Conservation (phyloP, 2,329 filamentous ascomycete species). For the Mollisia scopiformis region DNA sequence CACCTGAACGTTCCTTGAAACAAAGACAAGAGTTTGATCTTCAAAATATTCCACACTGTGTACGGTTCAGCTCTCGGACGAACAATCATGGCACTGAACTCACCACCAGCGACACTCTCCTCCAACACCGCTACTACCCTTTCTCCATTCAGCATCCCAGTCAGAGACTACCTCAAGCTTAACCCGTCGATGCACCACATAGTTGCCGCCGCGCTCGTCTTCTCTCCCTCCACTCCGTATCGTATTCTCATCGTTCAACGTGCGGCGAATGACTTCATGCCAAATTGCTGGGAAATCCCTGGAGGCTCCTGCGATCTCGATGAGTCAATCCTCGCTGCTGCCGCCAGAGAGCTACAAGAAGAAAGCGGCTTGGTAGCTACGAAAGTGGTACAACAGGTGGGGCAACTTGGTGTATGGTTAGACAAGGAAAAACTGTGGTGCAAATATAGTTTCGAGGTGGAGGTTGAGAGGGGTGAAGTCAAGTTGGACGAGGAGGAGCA, state of each 20-base stretch:
- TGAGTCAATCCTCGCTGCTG: conserved; percentile 11
- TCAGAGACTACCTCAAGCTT: conserved; percentile 9
- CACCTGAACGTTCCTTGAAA: no score
- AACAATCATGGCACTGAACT: conserved; percentile 7
- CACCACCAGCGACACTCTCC: conserved; percentile 8
- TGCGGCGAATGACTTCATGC: conserved; percentile 10
- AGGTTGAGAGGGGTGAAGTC: conserved; percentile 11
- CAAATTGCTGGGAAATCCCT: conserved; percentile 18
- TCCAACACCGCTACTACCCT: conserved; percentile 8
- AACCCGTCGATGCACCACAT: conserved; percentile 9
- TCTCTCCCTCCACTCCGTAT: conserved; percentile 59
- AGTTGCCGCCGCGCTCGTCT: conserved; percentile 47
- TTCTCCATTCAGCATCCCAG: conserved; percentile 10
- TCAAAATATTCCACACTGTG: no score
- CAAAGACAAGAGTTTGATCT: no score
- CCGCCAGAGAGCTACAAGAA: conserved; percentile 17
- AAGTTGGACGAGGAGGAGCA: conserved; percentile 18
- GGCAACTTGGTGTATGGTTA: conserved; percentile 2
- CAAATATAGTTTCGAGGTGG: conserved; percentile 18
- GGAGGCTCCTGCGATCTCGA: conserved; percentile 13
- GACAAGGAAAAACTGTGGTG: conserved; percentile 8
- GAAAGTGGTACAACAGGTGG: conserved; percentile 8
- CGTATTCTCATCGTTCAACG: conserved; percentile 34
- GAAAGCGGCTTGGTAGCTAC: conserved; percentile 15
- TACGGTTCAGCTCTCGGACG: neutral